A percentile compares a stretch with the other conserved stretches of the same genome.
Evolutionary conservation across 345 rosid genomes (phyloP).

Genomic region (Linum lewisii): DNA sequence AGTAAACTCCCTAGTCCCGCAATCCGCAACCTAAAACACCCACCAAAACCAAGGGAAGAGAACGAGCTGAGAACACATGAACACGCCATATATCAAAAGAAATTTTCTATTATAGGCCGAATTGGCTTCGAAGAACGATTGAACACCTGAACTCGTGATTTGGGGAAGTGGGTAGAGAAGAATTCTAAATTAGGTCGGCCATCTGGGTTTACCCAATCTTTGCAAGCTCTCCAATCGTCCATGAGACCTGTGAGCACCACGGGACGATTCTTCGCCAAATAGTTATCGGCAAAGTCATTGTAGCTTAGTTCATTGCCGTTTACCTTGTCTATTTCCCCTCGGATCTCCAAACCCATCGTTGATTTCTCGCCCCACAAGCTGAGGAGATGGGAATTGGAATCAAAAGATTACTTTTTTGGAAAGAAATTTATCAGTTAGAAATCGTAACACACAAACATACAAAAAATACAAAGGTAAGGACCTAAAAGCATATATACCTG

Average conservation of each 20-base stretch:
- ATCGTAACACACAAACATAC: too few relatives aligned
- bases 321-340: slow-evolving; percentile 56
- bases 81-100: too few relatives aligned
- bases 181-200: slow-evolving; percentile 54
- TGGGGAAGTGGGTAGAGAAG: slow-evolving; percentile 56
- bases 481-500: too few relatives aligned
- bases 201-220: slow-evolving; percentile 56
- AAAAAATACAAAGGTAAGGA: too few relatives aligned
- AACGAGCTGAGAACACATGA: neutral
- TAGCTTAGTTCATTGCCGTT: slow-evolving; percentile 56
- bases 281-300: slow-evolving; percentile 50
- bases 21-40: slow-evolving; percentile 64
- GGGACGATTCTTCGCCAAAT: slow-evolving; percentile 59
- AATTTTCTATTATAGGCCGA: neutral
- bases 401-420: too few relatives aligned
- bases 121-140: neutral
- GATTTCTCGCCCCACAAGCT: neutral
- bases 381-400: too few relatives aligned
- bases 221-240: slow-evolving; percentile 73
- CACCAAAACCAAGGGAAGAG: neutral
- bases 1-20: slow-evolving; percentile 60
- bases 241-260: slow-evolving; percentile 64
- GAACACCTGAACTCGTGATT: slow-evolving; percentile 70
- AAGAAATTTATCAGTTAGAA: too few relatives aligned
- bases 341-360: slow-evolving; percentile 50